Percentiles rank a stretch among this genome's conserved stretches.
Evolutionary conservation across 202 grass and related monocot species (phyloP).

Genomic region (Saccharum hybrid): DNA sequence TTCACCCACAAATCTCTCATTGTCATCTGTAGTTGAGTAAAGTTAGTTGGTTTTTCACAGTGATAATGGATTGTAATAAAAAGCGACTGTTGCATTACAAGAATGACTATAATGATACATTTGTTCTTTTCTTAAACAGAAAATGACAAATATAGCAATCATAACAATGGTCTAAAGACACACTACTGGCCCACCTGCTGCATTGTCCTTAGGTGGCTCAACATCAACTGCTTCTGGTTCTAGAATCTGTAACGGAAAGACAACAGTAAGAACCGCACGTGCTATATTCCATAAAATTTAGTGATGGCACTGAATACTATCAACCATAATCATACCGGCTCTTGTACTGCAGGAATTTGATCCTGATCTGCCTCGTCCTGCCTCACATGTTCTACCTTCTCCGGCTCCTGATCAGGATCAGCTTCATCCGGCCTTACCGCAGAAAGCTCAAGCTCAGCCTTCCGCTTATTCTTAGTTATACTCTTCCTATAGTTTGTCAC

Average conservation of each 20-base stretch:
- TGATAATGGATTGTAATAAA: slow-evolving; percentile 17
- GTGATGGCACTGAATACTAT: not conserved
- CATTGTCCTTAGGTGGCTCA: slow-evolving; percentile 55
- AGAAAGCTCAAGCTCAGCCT: slow-evolving; percentile 64
- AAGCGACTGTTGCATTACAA: slow-evolving; percentile 33
- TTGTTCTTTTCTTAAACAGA: slow-evolving; percentile 18
- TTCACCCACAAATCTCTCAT: slow-evolving; percentile 63
- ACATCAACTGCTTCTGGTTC: slow-evolving; percentile 56
- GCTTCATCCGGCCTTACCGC: slow-evolving; percentile 51
- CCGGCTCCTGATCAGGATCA: slow-evolving; percentile 45
- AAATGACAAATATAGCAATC: slow-evolving; percentile 17
- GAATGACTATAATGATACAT: slow-evolving; percentile 7
- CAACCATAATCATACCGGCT: slow-evolving; percentile 52
- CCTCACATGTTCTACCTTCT: slow-evolving; percentile 60
- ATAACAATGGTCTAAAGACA: slow-evolving; percentile 21
- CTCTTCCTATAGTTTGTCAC: slow-evolving; percentile 84
- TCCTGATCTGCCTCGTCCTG: slow-evolving; percentile 51
- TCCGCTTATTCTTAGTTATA: slow-evolving; percentile 80
- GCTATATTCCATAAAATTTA: slow-evolving; percentile 25
- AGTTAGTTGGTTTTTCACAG: slow-evolving; percentile 32
- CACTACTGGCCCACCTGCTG: slow-evolving; percentile 43
- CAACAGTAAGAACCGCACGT: slow-evolving; percentile 21
- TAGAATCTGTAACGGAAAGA: slow-evolving; percentile 47
- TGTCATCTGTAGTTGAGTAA: slow-evolving; percentile 60
- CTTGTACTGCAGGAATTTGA: slow-evolving; percentile 42